phyloP scores from a whole-genome alignment of 1,284 basidiomycete genomes.

The Ceratobasidium sp. region DNA sequence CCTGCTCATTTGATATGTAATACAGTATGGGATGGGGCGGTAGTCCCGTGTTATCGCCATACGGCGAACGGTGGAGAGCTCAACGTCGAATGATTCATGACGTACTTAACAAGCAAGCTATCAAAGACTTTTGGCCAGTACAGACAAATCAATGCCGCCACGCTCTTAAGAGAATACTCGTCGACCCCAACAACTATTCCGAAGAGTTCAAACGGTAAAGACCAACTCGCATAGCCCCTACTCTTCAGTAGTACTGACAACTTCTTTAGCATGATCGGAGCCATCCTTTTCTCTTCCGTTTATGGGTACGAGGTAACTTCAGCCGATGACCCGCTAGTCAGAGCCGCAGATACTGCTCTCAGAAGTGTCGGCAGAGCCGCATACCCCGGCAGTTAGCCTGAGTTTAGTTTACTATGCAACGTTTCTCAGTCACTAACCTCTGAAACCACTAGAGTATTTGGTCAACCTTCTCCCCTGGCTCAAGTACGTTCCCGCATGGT shows the following conservation, averaged over 20 bases:
- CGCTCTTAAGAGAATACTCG: background rate
- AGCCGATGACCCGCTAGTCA: conserved; percentile 29
- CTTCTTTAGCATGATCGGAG: background rate
- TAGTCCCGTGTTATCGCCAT: conserved; percentile 4
- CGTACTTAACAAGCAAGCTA: conserved; percentile 16
- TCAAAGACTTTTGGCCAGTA: conserved; percentile 24
- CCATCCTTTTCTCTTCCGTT: conserved; percentile 5
- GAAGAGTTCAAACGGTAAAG: conserved; percentile 12
- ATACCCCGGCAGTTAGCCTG: conserved; percentile 13
- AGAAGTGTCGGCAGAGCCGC: conserved; percentile 7
- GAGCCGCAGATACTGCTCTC: conserved; percentile 14
- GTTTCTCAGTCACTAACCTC: background rate
- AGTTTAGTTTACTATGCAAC: background rate
- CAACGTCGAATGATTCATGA: conserved; percentile 31
- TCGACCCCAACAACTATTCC: conserved; percentile 10
- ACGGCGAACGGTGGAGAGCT: conserved; percentile 34
- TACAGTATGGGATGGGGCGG: conserved; percentile 19
- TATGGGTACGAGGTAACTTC: conserved; percentile 43
- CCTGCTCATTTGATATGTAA: background rate
- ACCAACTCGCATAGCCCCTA: no score
- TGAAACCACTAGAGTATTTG: conserved; percentile 8
- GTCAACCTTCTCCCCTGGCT: conserved; percentile 42
- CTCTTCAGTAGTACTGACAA: background rate
- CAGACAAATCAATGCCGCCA: conserved; percentile 10
- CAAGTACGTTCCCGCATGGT: conserved; percentile 43